Evolutionary conservation across 352 stramenopile genomes (phyloP).

Genomic region (Pilasporangium apinafurcum): DNA sequence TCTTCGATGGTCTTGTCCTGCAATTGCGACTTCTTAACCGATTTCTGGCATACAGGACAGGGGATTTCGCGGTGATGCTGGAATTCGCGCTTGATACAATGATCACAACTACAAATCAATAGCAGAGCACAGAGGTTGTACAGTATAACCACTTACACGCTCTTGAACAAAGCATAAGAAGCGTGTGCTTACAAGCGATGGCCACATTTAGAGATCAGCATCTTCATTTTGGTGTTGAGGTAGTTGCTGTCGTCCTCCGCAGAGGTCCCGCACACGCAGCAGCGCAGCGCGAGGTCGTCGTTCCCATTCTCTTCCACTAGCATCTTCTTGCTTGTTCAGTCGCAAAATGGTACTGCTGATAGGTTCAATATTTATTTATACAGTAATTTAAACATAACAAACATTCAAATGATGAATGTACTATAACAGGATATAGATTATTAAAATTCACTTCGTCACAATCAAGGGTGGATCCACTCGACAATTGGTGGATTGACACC

Average conservation of each 20-base stretch:
- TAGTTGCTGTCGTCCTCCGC: slow-evolving; percentile 84
- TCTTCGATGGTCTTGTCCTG: slow-evolving; percentile 88
- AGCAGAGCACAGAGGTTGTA: background rate
- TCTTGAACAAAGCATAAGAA: background rate
- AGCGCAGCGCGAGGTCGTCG: slow-evolving; percentile 75
- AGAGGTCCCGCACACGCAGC: slow-evolving; percentile 85
- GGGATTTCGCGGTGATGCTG: slow-evolving; percentile 84
- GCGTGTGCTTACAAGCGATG: slow-evolving; percentile 73
- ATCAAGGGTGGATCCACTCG: too few relatives aligned
- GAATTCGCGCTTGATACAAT: slow-evolving; percentile 85
- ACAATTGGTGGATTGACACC: too few relatives aligned
- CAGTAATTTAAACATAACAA: background rate
- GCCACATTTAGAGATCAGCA: slow-evolving; percentile 88
- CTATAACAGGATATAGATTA: too few relatives aligned
- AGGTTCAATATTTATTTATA: background rate
- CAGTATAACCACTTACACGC: background rate
- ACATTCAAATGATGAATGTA: background rate
- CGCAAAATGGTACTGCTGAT: too few relatives aligned
- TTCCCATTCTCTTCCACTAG: slow-evolving; percentile 37
- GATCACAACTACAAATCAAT: slow-evolving; percentile 50
- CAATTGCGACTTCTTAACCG: slow-evolving; percentile 86
- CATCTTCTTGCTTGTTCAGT: slow-evolving; percentile 2
- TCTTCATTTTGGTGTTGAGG: slow-evolving; percentile 90
- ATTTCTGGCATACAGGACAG: slow-evolving; percentile 72
- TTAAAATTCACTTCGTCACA: too few relatives aligned